A percentile compares a stretch with the other conserved stretches of the same genome.
These are phyloP conservation scores for Candida sanyaensis DNA, from an alignment of 1,139 yeast species.

Conservation along the genomic window DNA sequence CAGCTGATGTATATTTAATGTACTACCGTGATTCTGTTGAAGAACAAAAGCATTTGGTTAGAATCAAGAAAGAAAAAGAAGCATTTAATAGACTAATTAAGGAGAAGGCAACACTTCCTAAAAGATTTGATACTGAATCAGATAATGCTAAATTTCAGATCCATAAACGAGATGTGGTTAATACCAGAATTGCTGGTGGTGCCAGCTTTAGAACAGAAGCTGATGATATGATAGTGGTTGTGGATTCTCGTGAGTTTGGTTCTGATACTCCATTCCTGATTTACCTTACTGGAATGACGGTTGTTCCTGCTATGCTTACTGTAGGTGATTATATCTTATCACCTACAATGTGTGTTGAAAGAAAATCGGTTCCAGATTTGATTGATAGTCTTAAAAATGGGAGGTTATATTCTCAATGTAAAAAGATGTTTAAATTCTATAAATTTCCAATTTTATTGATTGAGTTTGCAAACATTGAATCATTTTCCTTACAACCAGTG, in stretches of 20 bases:
- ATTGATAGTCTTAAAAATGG: constrained; percentile 85
- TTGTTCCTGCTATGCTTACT: constrained; percentile 83
- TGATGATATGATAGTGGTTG: constrained; percentile 66
- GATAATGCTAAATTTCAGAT: constrained; percentile 50
- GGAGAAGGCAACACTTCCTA: constrained; percentile 80
- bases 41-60: constrained; percentile 76
- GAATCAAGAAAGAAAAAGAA: constrained; percentile 84
- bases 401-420: constrained; percentile 81
- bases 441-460: constrained; percentile 79
- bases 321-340: constrained; percentile 92
- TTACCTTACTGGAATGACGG: constrained; percentile 71
- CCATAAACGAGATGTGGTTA: constrained; percentile 39
- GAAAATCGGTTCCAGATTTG: constrained; percentile 89
- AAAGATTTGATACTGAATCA: constrained; percentile 65
- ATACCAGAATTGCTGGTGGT: constrained; percentile 91
- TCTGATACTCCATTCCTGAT: constrained; percentile 85
- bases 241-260: constrained; percentile 91
- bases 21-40: constrained; percentile 90
- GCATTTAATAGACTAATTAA: constrained; percentile 82
- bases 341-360: constrained; percentile 85
- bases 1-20: constrained; percentile 76
- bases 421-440: constrained; percentile 82
- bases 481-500: constrained; percentile 87
- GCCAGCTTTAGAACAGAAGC: constrained; percentile 48
- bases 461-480: constrained; percentile 86